Percentiles rank a stretch among this genome's conserved stretches.
Evolutionary conservation across 1,284 basidiomycete species (phyloP).

Genomic region (Marasmius fiardii): DNA sequence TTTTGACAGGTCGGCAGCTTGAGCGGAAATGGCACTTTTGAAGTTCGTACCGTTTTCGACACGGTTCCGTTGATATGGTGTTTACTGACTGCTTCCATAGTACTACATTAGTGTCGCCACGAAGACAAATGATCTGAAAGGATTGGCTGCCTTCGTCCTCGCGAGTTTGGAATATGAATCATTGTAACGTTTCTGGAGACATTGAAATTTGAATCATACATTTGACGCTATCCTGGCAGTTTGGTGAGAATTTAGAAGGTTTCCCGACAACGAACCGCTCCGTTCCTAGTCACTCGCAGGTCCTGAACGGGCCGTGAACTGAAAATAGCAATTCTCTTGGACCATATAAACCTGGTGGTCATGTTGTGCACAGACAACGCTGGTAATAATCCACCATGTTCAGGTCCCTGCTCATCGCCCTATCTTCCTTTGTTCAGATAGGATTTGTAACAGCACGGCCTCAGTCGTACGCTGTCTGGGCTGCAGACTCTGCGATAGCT

Average conservation of each 20-base stretch:
- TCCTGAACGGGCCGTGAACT: neutral
- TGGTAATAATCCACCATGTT: neutral
- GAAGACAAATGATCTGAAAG: conserved; percentile 43
- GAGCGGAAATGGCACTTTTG: conserved; percentile 33
- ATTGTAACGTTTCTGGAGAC: conserved; percentile 10
- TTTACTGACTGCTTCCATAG: conserved; percentile 22
- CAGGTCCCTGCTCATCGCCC: neutral
- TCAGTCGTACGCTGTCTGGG: conserved; percentile 38
- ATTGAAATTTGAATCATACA: too few species aligned
- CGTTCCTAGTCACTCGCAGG: neutral
- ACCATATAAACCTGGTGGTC: neutral
- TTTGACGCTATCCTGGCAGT: too few species aligned
- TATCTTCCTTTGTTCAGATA: neutral
- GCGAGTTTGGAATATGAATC: conserved; percentile 44
- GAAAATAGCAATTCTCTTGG: neutral
- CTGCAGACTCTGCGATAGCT: conserved; percentile 40
- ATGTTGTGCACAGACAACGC: neutral
- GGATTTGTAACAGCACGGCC: conserved; percentile 21
- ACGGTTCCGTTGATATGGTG: neutral
- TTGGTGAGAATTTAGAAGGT: too few species aligned
- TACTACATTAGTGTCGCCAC: conserved; percentile 39
- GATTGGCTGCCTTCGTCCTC: conserved; percentile 41
- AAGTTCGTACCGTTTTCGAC: conserved; percentile 26
- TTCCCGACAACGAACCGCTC: neutral
- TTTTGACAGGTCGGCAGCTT: conserved; percentile 40